phyloP scores from a whole-genome alignment of 768 basidiomycete genomes.

The Tricholoma flavovirens region DNA sequence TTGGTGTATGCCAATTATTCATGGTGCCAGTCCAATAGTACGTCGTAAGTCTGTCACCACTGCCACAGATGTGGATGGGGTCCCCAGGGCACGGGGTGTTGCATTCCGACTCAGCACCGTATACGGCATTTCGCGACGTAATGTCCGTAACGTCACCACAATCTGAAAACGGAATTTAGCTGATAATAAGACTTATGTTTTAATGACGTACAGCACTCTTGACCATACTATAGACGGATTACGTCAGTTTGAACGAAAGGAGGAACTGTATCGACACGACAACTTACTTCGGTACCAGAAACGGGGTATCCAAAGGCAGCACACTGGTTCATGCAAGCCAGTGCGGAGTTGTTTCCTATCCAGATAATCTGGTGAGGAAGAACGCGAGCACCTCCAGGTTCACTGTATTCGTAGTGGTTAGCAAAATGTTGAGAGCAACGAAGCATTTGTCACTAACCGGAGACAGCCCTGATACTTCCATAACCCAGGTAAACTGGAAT shows the following conservation, averaged over 20 bases:
- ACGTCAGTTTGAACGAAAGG: neutral
- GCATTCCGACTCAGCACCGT: conserved; percentile 39
- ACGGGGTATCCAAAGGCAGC: conserved; percentile 66
- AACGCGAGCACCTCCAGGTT: conserved; percentile 36
- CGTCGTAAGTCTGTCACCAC: conserved; percentile 43
- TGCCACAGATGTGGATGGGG: conserved; percentile 64
- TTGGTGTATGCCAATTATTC: conserved; percentile 61
- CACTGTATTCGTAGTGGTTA: conserved; percentile 30
- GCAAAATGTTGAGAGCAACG: neutral
- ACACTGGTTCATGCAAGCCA: conserved; percentile 64
- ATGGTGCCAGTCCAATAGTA: conserved; percentile 49
- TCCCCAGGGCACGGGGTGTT: conserved; percentile 62
- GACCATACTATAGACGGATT: conserved; percentile 37
- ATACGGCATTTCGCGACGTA: conserved; percentile 29
- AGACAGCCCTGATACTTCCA: conserved; percentile 68
- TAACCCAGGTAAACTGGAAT: conserved; percentile 51
- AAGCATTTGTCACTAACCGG: conserved; percentile 32
- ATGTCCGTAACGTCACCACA: conserved; percentile 67
- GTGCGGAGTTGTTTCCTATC: conserved; percentile 56
- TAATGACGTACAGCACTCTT: conserved; percentile 63
- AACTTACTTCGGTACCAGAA: conserved; percentile 52
- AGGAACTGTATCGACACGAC: neutral
- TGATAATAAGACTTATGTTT: neutral
- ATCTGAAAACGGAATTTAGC: conserved; percentile 30
- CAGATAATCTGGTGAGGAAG: conserved; percentile 60